Percentiles rank a stretch among this genome's conserved stretches.
Conservation (phyloP, 371 early-diverging fungal genomes). For the Dentiscutata heterogama region DNA sequence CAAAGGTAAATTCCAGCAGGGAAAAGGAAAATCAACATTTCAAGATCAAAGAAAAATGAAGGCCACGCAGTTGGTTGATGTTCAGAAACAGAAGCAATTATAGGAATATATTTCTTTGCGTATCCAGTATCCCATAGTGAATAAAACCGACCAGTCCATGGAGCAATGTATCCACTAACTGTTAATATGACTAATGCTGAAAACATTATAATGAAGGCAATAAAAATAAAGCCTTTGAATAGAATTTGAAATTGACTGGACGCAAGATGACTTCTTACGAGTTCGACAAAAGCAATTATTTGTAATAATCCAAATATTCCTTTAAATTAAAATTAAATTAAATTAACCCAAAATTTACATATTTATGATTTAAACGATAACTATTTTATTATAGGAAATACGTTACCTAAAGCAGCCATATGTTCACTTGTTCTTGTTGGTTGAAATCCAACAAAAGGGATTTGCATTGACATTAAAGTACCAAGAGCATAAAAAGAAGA, state of each 20-base stretch:
- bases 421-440: constrained; percentile 98
- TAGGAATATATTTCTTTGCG: constrained; percentile 98
- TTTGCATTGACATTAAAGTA: constrained; percentile 96
- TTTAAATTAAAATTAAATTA: constrained; percentile 38
- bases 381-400: constrained; percentile 46
- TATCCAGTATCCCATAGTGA: constrained; percentile 99
- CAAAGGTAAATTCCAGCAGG: constrained; percentile 98
- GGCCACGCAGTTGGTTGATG: constrained; percentile 99
- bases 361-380: neutral
- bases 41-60: constrained; percentile 98
- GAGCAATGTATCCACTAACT: constrained; percentile 88
- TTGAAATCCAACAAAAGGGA: constrained; percentile 99
- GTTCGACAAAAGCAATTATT: constrained; percentile 89
- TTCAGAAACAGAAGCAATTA: constrained; percentile 99
- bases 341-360: neutral
- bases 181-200: constrained; percentile 68
- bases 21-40: constrained; percentile 93
- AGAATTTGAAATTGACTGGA: constrained; percentile 86
- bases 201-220: constrained; percentile 66
- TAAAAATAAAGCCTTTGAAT: constrained; percentile 72
- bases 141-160: constrained; percentile 99
- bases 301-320: constrained; percentile 94
- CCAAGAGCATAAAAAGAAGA: constrained; percentile 97
- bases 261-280: constrained; percentile 83
- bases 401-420: constrained; percentile 95